These are phyloP conservation scores for Thielaviopsis punctulata DNA, from an alignment of 2,329 filamentous ascomycete species.

Conservation along the genomic window DNA sequence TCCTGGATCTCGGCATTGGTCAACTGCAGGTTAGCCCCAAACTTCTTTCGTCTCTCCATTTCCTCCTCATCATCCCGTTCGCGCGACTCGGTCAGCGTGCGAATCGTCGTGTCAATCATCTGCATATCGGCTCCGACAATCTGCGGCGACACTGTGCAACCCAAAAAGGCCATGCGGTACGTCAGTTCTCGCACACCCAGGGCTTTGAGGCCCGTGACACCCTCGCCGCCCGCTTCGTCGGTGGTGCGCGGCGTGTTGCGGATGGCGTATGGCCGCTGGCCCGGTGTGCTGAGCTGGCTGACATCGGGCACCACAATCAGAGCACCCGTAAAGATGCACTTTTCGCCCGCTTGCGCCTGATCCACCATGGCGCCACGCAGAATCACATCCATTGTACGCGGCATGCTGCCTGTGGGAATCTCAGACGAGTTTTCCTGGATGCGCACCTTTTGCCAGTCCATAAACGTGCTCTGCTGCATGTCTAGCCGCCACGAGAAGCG, in stretches of 20 bases:
- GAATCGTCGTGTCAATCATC: conserved; percentile 9
- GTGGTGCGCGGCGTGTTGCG: conserved; percentile 67
- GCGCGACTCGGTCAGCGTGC: conserved; percentile 54
- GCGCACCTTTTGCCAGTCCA: conserved; percentile 98
- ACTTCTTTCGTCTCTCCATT: neutral
- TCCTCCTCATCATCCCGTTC: conserved; percentile 29
- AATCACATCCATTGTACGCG: conserved; percentile 92
- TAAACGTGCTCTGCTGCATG: conserved; percentile 89
- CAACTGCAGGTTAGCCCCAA: conserved; percentile 17
- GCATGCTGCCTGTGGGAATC: conserved; percentile 97
- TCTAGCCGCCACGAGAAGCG: conserved; percentile 90
- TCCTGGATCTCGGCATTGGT: conserved; percentile 79
- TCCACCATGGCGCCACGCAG: conserved; percentile 94
- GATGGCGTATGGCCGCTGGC: conserved; percentile 64
- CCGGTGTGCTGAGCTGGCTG: conserved; percentile 81
- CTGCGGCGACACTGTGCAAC: conserved; percentile 86
- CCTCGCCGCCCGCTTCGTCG: conserved; percentile 65
- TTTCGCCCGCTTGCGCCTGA: conserved; percentile 90
- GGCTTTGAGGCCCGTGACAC: conserved; percentile 75
- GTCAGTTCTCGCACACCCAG: conserved; percentile 90
- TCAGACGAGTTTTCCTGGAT: conserved; percentile 97
- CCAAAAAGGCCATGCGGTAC: conserved; percentile 88
- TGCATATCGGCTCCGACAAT: conserved; percentile 49
- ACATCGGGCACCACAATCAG: conserved; percentile 95
- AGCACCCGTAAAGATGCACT: conserved; percentile 93